A percentile compares a stretch with the other conserved stretches of the same genome.
phyloP scores from a whole-genome alignment of 352 stramenopile genomes.

The Stramenopiles sp. region DNA sequence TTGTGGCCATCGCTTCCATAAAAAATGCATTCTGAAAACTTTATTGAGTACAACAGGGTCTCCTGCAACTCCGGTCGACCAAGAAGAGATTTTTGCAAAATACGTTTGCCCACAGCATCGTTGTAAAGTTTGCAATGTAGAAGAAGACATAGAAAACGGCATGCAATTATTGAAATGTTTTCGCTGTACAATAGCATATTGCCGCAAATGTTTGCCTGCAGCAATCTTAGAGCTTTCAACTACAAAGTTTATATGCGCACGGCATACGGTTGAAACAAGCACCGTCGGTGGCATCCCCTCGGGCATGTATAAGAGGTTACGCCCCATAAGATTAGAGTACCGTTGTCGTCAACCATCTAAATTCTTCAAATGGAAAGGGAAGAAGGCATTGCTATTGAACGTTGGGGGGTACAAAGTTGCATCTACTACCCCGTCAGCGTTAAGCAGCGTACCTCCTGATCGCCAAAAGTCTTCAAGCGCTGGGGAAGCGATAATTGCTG shows the following conservation, averaged over 20 bases:
- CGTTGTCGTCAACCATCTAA: neutral
- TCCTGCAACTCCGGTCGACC: neutral
- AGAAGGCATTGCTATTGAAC: neutral
- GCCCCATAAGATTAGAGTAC: neutral
- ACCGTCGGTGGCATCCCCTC: neutral
- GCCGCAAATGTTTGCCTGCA: neutral
- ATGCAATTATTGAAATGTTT: conserved; percentile 7
- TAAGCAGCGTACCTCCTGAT: no score
- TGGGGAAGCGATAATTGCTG: neutral
- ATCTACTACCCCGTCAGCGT: no score
- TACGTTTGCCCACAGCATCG: neutral
- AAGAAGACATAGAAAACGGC: neutral
- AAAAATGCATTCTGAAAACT: conserved; percentile 11
- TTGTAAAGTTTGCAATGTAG: neutral
- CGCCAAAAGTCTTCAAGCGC: neutral
- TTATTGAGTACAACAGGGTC: neutral
- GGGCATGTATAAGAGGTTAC: neutral
- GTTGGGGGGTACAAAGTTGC: neutral
- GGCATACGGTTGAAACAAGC: neutral
- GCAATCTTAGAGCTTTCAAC: neutral
- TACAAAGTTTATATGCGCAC: neutral
- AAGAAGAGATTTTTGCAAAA: conserved; percentile 4
- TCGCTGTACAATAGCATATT: conserved; percentile 6
- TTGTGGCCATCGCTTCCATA: conserved; percentile 1
- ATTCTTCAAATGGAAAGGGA: neutral